A percentile compares a stretch with the other conserved stretches of the same genome.
These are phyloP conservation scores for Trichoderma gamsii DNA, from an alignment of 495 filamentous ascomycete genomes.

Conservation along the genomic window DNA sequence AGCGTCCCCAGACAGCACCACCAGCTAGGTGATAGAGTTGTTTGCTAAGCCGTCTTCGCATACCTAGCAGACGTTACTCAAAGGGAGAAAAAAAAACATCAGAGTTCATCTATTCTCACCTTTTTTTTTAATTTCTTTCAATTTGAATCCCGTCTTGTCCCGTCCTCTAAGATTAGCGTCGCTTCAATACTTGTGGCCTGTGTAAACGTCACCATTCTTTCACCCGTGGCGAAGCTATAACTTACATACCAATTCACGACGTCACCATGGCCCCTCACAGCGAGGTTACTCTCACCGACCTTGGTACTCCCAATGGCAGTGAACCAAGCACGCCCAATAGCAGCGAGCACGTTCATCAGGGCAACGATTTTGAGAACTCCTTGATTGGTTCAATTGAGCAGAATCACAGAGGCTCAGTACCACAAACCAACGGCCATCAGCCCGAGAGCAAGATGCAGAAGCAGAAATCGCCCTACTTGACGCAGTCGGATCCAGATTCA, in stretches of 20 bases:
- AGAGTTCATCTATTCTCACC: neutral
- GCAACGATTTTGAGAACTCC: neutral
- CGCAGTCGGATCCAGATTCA: slow-evolving; percentile 41
- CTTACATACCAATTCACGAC: neutral
- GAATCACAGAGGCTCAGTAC: slow-evolving; percentile 21
- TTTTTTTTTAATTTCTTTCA: neutral
- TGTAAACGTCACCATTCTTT: neutral
- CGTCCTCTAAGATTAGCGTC: neutral
- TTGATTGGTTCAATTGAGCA: neutral
- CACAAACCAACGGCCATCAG: slow-evolving; percentile 18
- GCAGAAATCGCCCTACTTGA: slow-evolving; percentile 30
- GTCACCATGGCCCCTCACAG: slow-evolving; percentile 9
- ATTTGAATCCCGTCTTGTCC: neutral
- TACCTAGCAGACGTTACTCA: neutral
- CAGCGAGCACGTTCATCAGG: neutral
- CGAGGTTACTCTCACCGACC: neutral
- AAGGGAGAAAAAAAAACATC: neutral
- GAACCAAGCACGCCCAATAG: neutral
- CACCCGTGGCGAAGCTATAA: neutral
- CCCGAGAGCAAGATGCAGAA: slow-evolving; percentile 17
- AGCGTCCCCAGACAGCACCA: slow-evolving; percentile 1
- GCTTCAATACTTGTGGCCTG: neutral
- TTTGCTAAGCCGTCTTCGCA: neutral
- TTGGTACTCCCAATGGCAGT: neutral
- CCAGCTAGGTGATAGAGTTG: neutral